A percentile compares a stretch with the other conserved stretches of the same genome.
These are phyloP conservation scores for Silene conica DNA, from an alignment of 148 eudicot genomes.

Conservation along the genomic window DNA sequence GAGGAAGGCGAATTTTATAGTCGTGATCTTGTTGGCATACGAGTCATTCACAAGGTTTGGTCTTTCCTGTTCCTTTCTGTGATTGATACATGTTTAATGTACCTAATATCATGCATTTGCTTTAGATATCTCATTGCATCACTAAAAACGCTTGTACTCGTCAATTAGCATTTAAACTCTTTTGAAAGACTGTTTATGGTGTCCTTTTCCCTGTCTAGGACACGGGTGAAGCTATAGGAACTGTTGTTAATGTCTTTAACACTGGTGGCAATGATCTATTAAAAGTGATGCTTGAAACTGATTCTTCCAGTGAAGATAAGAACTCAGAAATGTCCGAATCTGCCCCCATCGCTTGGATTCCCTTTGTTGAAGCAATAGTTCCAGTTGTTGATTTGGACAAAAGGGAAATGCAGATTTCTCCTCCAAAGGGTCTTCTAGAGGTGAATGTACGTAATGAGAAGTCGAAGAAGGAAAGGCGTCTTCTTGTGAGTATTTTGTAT, in stretches of 20 bases:
- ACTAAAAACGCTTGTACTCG: not conserved
- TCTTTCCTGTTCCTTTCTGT: not conserved
- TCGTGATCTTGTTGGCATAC: constrained; percentile 89
- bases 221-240: constrained; percentile 79
- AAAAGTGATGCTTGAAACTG: constrained; percentile 57
- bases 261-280: constrained; percentile 85
- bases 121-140: not conserved
- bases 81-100: not conserved
- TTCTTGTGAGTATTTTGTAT: constrained; percentile 51
- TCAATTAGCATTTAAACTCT: not conserved
- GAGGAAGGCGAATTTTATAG: constrained; percentile 90
- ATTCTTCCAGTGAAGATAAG: constrained; percentile 31
- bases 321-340: constrained; percentile 34
- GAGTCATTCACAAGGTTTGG: constrained; percentile 78
- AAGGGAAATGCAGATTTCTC: constrained; percentile 85
- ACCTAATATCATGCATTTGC: not conserved
- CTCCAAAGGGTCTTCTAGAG: constrained; percentile 91
- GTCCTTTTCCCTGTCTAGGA: constrained; percentile 46
- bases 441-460: constrained; percentile 73
- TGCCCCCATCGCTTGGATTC: constrained; percentile 77
- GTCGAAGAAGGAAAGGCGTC: constrained; percentile 92
- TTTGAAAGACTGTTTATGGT: constrained; percentile 4
- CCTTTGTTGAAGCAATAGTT: constrained; percentile 94
- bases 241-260: constrained; percentile 67
- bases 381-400: constrained; percentile 70